A percentile compares a stretch with the other conserved stretches of the same genome.
Conservation (phyloP, 2,329 filamentous ascomycete species). For the Cercospora beticola region DNA sequence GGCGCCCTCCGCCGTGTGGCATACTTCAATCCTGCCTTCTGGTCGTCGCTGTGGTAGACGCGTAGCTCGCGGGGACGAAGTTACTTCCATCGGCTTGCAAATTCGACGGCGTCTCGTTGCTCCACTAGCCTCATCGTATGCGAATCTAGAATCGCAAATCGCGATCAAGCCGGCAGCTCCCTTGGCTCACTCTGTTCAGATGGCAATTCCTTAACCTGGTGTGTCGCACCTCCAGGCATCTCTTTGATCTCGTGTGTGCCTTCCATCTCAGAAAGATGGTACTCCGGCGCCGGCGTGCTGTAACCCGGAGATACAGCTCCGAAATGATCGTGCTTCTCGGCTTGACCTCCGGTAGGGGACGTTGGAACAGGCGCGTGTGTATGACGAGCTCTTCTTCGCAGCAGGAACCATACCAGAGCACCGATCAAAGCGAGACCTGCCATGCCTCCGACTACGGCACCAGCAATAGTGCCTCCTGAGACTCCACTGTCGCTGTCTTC, state of each 20-base stretch:
- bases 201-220: slow-evolving; percentile 11
- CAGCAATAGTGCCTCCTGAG: slow-evolving; percentile 36
- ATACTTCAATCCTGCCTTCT: not conserved
- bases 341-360: not conserved
- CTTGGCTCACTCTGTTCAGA: not conserved
- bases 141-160: not conserved
- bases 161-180: slow-evolving; percentile 13
- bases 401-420: slow-evolving; percentile 16
- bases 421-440: slow-evolving; percentile 23
- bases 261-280: slow-evolving; percentile 17
- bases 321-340: slow-evolving; percentile 7
- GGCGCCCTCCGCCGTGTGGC: not conserved
- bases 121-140: not conserved
- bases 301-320: not conserved
- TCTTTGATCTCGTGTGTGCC: slow-evolving; percentile 6
- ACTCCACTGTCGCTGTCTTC: not conserved
- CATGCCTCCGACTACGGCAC: slow-evolving; percentile 39
- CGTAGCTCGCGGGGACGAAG: not conserved
- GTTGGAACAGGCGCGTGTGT: not conserved
- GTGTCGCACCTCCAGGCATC: slow-evolving; percentile 3
- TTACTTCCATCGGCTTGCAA: not conserved
- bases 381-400: slow-evolving; percentile 14
- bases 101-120: not conserved
- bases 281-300: slow-evolving; percentile 6
- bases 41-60: not conserved